Evolutionary conservation across 2,329 filamentous ascomycete species (phyloP), one percentile per base, ranked within the genome.

Genomic region (Talaromyces verruculosus): DNA sequence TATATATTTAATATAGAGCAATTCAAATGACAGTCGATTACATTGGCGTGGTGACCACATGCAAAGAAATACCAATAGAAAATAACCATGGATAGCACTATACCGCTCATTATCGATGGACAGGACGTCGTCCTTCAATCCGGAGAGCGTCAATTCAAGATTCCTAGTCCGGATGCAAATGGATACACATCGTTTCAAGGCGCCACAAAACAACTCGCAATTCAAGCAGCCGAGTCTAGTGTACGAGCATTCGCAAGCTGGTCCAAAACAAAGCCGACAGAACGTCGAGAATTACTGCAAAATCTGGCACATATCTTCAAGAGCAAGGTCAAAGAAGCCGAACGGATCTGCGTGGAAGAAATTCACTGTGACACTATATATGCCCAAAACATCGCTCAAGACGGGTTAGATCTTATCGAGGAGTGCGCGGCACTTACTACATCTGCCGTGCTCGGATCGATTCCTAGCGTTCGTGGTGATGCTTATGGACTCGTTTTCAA

Each of bases 401-500:
- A 47, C 19, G 43, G n/a, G n/a, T 47, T 47, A 2, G 43, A 47
- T 22, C 43, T 47, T 13, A 47, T 47, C 19, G 72, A 72, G 7
- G 74, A 75, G 47, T 66, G 75, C 15, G 72, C 68, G 5, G 73
- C 76, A 61, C 71, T 74, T 59, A 76, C 83, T 75, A 68, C 85
- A 63, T 76, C 79, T 47, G 83, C 84, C 67, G 75, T 84, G 0
- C 83, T 84, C 1, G 82, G 84, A 4, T 75, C 82, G 49, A 77
- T 83, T 25, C 77, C 77, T 13, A 47, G 43, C 43, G 19, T 47
- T 11, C 81, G 85, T 63, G 83, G 82, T 0, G 81, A 80, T 0
- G 82, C 82, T 15, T 83, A 79, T 65, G 90, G 88, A 22, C 43
- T 47, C 43, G 19, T 95, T 1, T 78, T 88, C 65, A 89, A 88